A percentile compares a stretch with the other conserved stretches of the same genome.
These are phyloP conservation scores for Hymenoscyphus linearis DNA, from an alignment of 2,329 filamentous ascomycete genomes.

Conservation along the genomic window DNA sequence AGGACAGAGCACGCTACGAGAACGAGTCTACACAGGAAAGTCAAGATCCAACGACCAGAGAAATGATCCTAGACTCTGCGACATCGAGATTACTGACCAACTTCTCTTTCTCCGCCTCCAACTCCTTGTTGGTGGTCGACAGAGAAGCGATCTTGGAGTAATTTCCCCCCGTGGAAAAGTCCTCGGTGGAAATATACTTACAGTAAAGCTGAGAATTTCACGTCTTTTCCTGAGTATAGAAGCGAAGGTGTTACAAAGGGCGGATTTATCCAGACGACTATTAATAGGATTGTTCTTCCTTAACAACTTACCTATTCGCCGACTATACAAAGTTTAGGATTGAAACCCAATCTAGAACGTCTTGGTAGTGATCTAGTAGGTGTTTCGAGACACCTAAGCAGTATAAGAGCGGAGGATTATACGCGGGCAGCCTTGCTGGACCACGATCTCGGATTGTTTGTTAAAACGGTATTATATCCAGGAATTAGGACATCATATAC, in stretches of 20 bases:
- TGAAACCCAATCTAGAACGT: conserved; percentile 37
- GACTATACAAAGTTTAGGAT: conserved; percentile 41
- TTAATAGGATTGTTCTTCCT: conserved; percentile 41
- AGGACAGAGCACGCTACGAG: conserved; percentile 49
- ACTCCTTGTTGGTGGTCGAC: no score
- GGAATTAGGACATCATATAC: no score
- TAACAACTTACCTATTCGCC: conserved; percentile 41
- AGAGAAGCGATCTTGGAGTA: no score
- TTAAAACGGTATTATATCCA: no score
- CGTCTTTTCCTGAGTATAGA: conserved; percentile 9
- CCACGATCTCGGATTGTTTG: no score
- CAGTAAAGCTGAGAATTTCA: conserved; percentile 18
- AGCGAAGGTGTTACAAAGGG: conserved; percentile 31
- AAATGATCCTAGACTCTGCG: no score
- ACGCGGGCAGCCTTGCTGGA: no score
- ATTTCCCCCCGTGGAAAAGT: no score
- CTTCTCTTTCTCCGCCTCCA: no score
- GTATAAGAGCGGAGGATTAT: conserved; percentile 42
- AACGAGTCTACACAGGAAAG: conserved; percentile 46
- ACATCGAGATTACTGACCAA: no score
- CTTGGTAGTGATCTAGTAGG: conserved; percentile 46
- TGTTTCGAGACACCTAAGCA: conserved; percentile 45
- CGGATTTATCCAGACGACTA: conserved; percentile 35
- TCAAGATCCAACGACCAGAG: conserved; percentile 43
- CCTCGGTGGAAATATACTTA: no score